Conservation (phyloP, 2,329 filamentous ascomycete species). For the Pyrenophora seminiperda region DNA sequence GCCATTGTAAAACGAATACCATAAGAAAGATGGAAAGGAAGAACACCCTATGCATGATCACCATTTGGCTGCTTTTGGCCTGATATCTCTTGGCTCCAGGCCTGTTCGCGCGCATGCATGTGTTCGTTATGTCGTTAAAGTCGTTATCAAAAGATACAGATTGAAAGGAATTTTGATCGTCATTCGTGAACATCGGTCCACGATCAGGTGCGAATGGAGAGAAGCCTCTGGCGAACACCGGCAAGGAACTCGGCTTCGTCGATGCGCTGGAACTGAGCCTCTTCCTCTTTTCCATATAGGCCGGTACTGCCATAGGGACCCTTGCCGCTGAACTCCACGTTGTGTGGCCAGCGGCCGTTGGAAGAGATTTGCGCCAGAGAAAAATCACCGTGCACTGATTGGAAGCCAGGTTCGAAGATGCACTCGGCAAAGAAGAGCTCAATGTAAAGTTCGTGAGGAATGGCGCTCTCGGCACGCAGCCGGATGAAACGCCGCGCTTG, state of each 20-base stretch:
- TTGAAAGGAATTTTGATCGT: constrained; percentile 24
- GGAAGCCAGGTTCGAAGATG: constrained; percentile 56
- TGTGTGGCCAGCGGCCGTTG: constrained; percentile 50
- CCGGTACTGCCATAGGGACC: constrained; percentile 58
- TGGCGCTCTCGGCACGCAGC: constrained; percentile 45
- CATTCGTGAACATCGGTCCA: constrained; percentile 21
- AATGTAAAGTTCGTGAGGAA: constrained; percentile 50
- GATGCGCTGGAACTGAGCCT: constrained; percentile 49
- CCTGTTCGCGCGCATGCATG: constrained; percentile 39
- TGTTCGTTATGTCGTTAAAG: constrained; percentile 34
- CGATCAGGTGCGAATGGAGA: constrained; percentile 46
- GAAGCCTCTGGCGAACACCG: constrained; percentile 43
- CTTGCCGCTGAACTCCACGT: constrained; percentile 49
- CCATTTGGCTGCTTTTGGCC: constrained; percentile 33
- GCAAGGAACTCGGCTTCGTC: constrained; percentile 48
- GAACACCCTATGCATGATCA: constrained; percentile 19
- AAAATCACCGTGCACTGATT: constrained; percentile 57
- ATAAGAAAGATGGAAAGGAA: too few species aligned
- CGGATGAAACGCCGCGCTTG: constrained; percentile 51
- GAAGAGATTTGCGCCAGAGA: constrained; percentile 51
- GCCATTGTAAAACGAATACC: not conserved
- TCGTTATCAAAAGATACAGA: constrained; percentile 26
- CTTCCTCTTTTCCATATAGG: constrained; percentile 56
- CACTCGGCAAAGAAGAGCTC: constrained; percentile 59
- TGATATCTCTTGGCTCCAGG: constrained; percentile 42